Conservation (phyloP, 805 yeast species). For the Metschnikowia cerradonensis region DNA sequence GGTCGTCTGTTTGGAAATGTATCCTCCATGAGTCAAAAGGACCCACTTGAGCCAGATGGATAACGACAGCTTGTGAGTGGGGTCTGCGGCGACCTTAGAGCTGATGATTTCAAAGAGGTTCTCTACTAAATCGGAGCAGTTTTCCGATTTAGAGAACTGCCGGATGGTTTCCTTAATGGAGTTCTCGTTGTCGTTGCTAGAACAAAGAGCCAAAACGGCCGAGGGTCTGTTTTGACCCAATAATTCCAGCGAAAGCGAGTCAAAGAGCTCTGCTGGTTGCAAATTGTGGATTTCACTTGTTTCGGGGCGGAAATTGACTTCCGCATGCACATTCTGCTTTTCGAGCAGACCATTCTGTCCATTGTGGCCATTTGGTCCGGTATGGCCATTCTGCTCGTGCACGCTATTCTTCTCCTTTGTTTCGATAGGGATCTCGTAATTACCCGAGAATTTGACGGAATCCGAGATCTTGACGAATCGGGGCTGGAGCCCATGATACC, state of each 20-base stretch:
- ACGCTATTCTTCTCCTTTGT: slow-evolving; percentile 18
- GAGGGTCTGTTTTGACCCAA: slow-evolving; percentile 6
- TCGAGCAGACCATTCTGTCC: slow-evolving; percentile 10
- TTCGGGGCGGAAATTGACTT: slow-evolving; percentile 16
- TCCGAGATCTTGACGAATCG: slow-evolving; percentile 20
- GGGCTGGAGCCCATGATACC: slow-evolving; percentile 32
- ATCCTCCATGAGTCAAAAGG: slow-evolving; percentile 64
- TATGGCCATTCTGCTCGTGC: slow-evolving; percentile 13
- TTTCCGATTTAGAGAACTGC: slow-evolving; percentile 32
- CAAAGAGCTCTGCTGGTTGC: slow-evolving; percentile 20
- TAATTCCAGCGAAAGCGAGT: slow-evolving; percentile 17
- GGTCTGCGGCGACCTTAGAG: slow-evolving; percentile 25
- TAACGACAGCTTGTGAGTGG: slow-evolving; percentile 24
- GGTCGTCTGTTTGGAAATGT: slow-evolving; percentile 49
- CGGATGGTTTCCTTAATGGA: slow-evolving; percentile 33
- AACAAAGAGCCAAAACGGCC: slow-evolving; percentile 24
- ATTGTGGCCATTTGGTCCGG: neutral
- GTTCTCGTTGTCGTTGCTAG: slow-evolving; percentile 26
- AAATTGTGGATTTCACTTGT: slow-evolving; percentile 25
- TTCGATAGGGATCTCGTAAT: slow-evolving; percentile 22
- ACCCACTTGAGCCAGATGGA: slow-evolving; percentile 80
- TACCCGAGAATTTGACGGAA: slow-evolving; percentile 12
- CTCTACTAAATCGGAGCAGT: slow-evolving; percentile 20
- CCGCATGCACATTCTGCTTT: slow-evolving; percentile 1
- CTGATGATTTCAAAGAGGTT: slow-evolving; percentile 28